Base-by-base conservation (phyloP, 176 grass and related monocot genomes). In the Otatea glauca region DNA sequence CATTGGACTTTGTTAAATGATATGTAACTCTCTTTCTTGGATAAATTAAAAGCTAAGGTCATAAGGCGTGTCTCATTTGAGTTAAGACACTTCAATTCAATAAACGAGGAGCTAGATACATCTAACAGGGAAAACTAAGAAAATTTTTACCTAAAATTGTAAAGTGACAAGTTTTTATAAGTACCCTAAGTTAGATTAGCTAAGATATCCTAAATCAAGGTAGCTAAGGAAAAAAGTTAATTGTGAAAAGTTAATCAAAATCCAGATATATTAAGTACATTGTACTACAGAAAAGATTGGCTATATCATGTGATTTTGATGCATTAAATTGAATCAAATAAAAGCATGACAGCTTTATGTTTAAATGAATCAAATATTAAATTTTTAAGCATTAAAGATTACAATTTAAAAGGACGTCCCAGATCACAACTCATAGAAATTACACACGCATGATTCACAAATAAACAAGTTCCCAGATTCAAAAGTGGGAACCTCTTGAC, bases 241-340 rank as follows among this genome's bases (percentile, higher is more conserved):
- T 56, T 60, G 4, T 2, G 34, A 21, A 76, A 58, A 66, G 6
- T 29, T 80, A 56, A 47, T 42, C 43, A 79, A 38, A 75, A 83
- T 65, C 4, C 7, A 77, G 6, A 71, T 53, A 54, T 70, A 55
- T 65, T 39, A 41, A 41, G 13, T 48, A 16, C n/a, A 50, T 32
- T 67, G 83, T 78, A 66, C 18, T 83, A 63, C 58, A 74, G 62
- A 90, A 75, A 65, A 42, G 50, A 90, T 86, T 56, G 42, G 50
- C 21, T 50, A 23, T 20, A 82, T 0, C 88, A 62, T 83, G 60
- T 84, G 68, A 69, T 62, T 87, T 87, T 90, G 68, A 87, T 69
- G 77, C 80, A 87, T 79, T 90, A 32, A 90, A 83, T 90, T 43
- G 75, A 70, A 59, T 49, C 74, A 75, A 83, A 74, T 84, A 79